Base-by-base conservation (phyloP, 345 rosid species). In the Hevea brasiliensis region DNA sequence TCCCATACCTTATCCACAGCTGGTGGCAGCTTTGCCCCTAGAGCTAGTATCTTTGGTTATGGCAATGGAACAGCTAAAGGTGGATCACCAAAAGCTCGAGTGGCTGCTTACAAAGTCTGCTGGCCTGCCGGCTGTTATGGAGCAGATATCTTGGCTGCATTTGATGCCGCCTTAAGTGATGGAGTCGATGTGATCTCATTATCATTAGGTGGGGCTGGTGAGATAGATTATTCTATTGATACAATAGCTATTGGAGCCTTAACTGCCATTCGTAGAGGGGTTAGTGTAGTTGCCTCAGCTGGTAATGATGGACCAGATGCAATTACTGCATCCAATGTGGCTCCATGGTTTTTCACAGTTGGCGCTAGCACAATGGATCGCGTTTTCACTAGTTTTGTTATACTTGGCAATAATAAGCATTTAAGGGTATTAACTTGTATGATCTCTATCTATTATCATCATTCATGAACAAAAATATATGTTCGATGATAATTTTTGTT, bases 41-140 rank as follows among this genome's bases (percentile, higher is more conserved):
- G 78, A 23, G 78, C 71, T 0, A 69, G 18, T 20, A 40, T 41
- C 1, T 80, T 85, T 35, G 88, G 90, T 1, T 0, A 44, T 0
- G 85, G 84, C 1, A 82, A 83, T 44, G 92, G 95, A 15, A 90
- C 92, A 8, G 90, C 90, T 0, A 88, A 83, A 41, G 92, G 94
- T 0, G 95, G 90, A 7, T 77, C 95, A 0, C 92, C 92, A 0
- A 79, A 42, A 32, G 90, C 94, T 1, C 81, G 92, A 21, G 74
- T 86, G 1, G 94, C 90, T 0, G 68, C 89, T 50, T 88, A 88
- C 61, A 88, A 83, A 37, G 83, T 86, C 4, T 88, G 90, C 27
- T 86, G 90, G 87, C 72, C 81, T 8, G 57, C 9, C 6, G 71
- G 61, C 6, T 87, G 91, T 69, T 81, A 76, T 68, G 84, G 72